These are phyloP conservation scores for Vigna unguiculata DNA, from an alignment of 306 rosid species.

Conservation along the genomic window DNA sequence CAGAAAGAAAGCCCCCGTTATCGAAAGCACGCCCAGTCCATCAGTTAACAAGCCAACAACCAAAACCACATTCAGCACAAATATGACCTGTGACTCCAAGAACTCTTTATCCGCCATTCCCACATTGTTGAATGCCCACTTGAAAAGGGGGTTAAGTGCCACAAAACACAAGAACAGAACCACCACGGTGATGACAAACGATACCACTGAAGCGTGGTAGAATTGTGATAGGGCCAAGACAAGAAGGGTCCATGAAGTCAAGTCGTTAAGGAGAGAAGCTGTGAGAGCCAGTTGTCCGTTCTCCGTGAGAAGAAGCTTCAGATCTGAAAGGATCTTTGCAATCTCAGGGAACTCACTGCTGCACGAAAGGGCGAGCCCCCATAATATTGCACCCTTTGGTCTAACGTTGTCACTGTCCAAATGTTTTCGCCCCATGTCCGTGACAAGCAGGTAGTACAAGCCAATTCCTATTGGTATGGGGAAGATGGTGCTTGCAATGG, in stretches of 20 bases:
- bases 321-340: constrained; percentile 44
- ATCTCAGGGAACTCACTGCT: constrained; percentile 53
- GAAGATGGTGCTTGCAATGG: constrained; percentile 23
- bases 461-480: constrained; percentile 39
- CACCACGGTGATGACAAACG: neutral
- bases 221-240: neutral
- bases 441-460: constrained; percentile 47
- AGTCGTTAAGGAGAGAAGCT: constrained; percentile 44
- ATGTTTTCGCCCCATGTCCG: constrained; percentile 37
- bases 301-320: constrained; percentile 51
- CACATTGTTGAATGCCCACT: constrained; percentile 34
- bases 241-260: constrained; percentile 40
- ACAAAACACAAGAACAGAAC: neutral
- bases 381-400: constrained; percentile 43
- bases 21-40: constrained; percentile 46
- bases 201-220: neutral
- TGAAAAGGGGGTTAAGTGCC: constrained; percentile 32
- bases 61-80: constrained; percentile 46
- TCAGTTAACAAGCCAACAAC: constrained; percentile 35
- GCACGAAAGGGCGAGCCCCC: constrained; percentile 52
- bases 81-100: constrained; percentile 35
- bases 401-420: neutral
- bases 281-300: constrained; percentile 54
- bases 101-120: constrained; percentile 33
- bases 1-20: constrained; percentile 48